Conservation (phyloP, 2,329 filamentous ascomycete genomes). For the Knufia petricola region DNA sequence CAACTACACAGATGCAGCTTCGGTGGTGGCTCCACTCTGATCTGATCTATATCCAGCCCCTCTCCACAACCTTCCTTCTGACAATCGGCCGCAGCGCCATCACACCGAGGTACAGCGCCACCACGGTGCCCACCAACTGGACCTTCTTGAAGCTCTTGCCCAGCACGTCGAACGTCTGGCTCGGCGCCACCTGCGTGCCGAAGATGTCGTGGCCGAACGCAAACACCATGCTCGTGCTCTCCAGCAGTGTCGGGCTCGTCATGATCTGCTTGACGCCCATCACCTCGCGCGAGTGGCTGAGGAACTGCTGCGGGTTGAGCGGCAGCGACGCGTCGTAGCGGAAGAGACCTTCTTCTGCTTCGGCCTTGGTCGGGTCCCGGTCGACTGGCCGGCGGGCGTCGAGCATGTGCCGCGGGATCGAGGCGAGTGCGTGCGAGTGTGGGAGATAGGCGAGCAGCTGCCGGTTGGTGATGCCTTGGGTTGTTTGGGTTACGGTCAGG, state of each 20-base stretch:
- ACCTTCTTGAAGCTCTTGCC: slow-evolving; percentile 91
- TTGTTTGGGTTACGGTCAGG: slow-evolving; percentile 76
- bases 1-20: no score
- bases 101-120: slow-evolving; percentile 68
- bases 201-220: slow-evolving; percentile 81
- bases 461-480: slow-evolving; percentile 80
- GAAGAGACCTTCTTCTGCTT: slow-evolving; percentile 73
- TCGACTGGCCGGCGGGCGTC: slow-evolving; percentile 81
- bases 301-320: slow-evolving; percentile 68
- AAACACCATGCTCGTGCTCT: slow-evolving; percentile 85
- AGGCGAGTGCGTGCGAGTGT: slow-evolving; percentile 62
- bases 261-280: slow-evolving; percentile 64
- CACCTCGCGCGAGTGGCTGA: slow-evolving; percentile 76
- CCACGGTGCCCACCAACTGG: slow-evolving; percentile 72
- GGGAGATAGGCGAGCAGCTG: slow-evolving; percentile 73
- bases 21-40: no score
- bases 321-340: slow-evolving; percentile 69
- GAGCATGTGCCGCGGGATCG: slow-evolving; percentile 66
- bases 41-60: slow-evolving; percentile 19
- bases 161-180: slow-evolving; percentile 80
- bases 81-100: slow-evolving; percentile 76
- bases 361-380: slow-evolving; percentile 68
- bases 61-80: slow-evolving; percentile 33
- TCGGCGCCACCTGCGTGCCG: slow-evolving; percentile 76
- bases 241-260: slow-evolving; percentile 66